phyloP scores from a whole-genome alignment of 441 rosid genomes.

The Jatropha multifida region DNA sequence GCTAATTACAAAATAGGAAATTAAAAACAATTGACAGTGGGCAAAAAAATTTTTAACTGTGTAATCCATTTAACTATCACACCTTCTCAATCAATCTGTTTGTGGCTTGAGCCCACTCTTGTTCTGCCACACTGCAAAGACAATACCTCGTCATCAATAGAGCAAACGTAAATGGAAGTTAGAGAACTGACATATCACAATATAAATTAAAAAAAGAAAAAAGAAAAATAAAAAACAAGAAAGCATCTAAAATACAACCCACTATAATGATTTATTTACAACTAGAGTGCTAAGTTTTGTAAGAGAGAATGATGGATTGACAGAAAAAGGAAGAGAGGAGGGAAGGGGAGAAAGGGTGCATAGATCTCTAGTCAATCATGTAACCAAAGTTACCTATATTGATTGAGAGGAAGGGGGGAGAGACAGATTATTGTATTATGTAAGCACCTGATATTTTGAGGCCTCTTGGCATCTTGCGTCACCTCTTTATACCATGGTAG shows the following conservation, averaged over 20 bases:
- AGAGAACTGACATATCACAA: not conserved
- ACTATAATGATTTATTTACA: not conserved
- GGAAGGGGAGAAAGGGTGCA: not conserved
- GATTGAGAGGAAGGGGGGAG: not conserved
- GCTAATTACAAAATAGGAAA: constrained; percentile 25
- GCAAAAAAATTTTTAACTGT: constrained; percentile 14
- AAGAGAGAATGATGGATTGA: not conserved
- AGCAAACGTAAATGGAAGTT: not conserved
- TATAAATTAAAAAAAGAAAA: not conserved
- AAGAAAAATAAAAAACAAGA: not conserved
- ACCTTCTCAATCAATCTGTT: constrained; percentile 81
- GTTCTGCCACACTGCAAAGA: constrained; percentile 63
- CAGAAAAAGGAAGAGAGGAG: not conserved
- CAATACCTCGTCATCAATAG: not conserved
- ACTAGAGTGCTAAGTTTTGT: not conserved
- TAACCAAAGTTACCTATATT: not conserved
- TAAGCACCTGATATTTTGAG: constrained; percentile 52
- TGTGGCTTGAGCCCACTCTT: constrained; percentile 69
- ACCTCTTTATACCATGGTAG: constrained; percentile 74
- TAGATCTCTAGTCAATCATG: not conserved
- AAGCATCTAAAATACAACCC: not conserved
- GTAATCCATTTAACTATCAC: constrained; percentile 14
- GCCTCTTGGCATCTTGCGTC: constrained; percentile 36
- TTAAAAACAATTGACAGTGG: constrained; percentile 25
- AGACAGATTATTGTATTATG: not conserved